phyloP scores from a whole-genome alignment of 805 yeast species.

The Metschnikowia picachoensis region DNA sequence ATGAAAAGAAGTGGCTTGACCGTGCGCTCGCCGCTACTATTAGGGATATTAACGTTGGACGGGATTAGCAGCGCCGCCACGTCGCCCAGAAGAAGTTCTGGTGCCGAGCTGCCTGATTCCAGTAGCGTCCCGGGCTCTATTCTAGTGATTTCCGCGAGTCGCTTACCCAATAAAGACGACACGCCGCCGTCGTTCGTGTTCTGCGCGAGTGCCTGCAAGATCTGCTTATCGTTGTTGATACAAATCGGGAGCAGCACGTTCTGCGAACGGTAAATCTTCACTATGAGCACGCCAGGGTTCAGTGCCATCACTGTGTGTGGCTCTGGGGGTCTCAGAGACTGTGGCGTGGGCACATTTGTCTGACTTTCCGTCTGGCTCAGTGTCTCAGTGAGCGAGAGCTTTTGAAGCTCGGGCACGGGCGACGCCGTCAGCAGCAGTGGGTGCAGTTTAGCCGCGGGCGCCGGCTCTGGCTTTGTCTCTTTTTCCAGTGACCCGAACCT shows the following conservation, averaged over 20 bases:
- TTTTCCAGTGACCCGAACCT: slow-evolving; percentile 22
- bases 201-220: slow-evolving; percentile 60
- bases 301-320: slow-evolving; percentile 17
- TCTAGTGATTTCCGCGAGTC: slow-evolving; percentile 11
- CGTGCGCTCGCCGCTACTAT: slow-evolving; percentile 38
- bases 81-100: slow-evolving; percentile 28
- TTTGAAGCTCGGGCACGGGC: slow-evolving; percentile 11
- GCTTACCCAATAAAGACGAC: slow-evolving; percentile 9
- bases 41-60: slow-evolving; percentile 49
- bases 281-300: slow-evolving; percentile 69
- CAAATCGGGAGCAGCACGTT: slow-evolving; percentile 68
- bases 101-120: slow-evolving; percentile 13
- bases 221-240: slow-evolving; percentile 59
- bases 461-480: slow-evolving; percentile 7
- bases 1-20: slow-evolving; percentile 73
- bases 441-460: slow-evolving; percentile 1
- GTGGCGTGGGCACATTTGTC: slow-evolving; percentile 1
- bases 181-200: slow-evolving; percentile 38
- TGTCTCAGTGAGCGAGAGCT: slow-evolving; percentile 8
- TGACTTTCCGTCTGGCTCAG: slow-evolving; percentile 8
- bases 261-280: slow-evolving; percentile 69
- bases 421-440: slow-evolving; percentile 6
- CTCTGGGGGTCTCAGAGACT: not conserved
- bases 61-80: slow-evolving; percentile 44
- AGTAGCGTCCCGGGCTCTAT: slow-evolving; percentile 5